A percentile compares a stretch with the other conserved stretches of the same genome.
Evolutionary conservation across 495 filamentous ascomycete species (phyloP).

Genomic region (Talaromyces thailandensis): DNA sequence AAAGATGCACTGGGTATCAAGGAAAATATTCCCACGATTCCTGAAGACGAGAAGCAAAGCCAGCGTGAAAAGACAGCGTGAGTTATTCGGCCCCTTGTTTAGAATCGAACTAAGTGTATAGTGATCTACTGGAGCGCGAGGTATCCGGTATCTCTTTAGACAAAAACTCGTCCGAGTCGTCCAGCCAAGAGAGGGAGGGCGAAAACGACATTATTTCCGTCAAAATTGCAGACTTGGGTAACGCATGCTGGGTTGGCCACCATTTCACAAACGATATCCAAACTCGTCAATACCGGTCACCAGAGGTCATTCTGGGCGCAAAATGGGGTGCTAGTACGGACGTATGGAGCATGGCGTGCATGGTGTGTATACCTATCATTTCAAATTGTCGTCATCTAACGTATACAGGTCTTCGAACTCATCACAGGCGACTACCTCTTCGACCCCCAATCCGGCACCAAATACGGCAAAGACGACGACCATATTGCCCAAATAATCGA

Average conservation of each 20-base stretch:
- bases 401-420: constrained; percentile 77
- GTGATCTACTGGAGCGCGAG: constrained; percentile 83
- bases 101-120: constrained; percentile 21
- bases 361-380: constrained; percentile 47
- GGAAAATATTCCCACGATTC: constrained; percentile 26
- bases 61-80: constrained; percentile 93
- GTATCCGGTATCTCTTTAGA: constrained; percentile 93
- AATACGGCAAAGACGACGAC: constrained; percentile 99
- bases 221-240: constrained; percentile 97
- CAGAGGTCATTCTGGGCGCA: constrained; percentile 90
- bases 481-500: constrained; percentile 99
- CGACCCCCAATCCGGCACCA: constrained; percentile 96
- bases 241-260: constrained; percentile 97
- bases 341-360: constrained; percentile 98
- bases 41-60: constrained; percentile 62
- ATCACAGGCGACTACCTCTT: constrained; percentile 99
- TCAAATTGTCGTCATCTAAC: constrained; percentile 8
- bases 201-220: constrained; percentile 79
- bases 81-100: constrained; percentile 21
- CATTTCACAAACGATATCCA: constrained; percentile 99
- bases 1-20: constrained; percentile 52
- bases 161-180: constrained; percentile 44
- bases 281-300: constrained; percentile 93
- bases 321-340: constrained; percentile 99
- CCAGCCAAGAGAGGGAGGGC: constrained; percentile 34